Percentiles rank a stretch among this genome's conserved stretches.
These are phyloP conservation scores for Penicillium sp. DNA, from an alignment of 2,329 filamentous ascomycete species.

Conservation along the genomic window DNA sequence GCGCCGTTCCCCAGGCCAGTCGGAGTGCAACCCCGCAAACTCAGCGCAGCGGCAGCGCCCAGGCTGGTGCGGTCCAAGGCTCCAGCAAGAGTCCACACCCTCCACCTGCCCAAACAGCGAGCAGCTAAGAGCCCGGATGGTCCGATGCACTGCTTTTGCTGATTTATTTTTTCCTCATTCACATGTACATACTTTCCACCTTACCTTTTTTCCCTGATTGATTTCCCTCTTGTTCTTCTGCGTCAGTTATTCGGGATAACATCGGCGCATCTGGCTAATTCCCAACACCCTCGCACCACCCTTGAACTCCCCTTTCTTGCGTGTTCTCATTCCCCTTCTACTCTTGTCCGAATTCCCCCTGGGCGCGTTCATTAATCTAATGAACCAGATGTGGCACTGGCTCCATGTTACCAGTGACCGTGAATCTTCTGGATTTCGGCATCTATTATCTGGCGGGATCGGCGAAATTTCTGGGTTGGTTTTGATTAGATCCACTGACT, in stretches of 20 bases:
- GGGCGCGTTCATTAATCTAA: conserved; percentile 20
- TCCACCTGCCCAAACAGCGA: conserved; percentile 44
- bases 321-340: conserved; percentile 16
- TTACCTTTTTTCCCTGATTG: conserved; percentile 21
- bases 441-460: conserved; percentile 26
- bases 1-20: conserved; percentile 43
- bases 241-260: conserved; percentile 17
- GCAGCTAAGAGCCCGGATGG: conserved; percentile 25
- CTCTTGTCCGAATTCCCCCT: conserved; percentile 5
- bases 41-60: conserved; percentile 48
- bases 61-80: conserved; percentile 39
- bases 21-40: conserved; percentile 50
- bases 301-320: conserved; percentile 12
- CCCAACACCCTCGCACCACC: conserved; percentile 5
- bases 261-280: conserved; percentile 14
- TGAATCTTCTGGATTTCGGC: conserved; percentile 15
- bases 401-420: conserved; percentile 23
- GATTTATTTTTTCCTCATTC: conserved; percentile 19
- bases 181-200: conserved; percentile 35
- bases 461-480: conserved; percentile 22
- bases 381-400: conserved; percentile 24
- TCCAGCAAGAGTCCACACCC: conserved; percentile 46
- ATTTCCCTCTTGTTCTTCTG: conserved; percentile 16
- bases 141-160: background rate
- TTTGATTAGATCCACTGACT: conserved; percentile 24